Percentiles rank a stretch among this genome's conserved stretches.
These are phyloP conservation scores for Teunomyces atbi DNA, from an alignment of 805 yeast species.

Conservation along the genomic window DNA sequence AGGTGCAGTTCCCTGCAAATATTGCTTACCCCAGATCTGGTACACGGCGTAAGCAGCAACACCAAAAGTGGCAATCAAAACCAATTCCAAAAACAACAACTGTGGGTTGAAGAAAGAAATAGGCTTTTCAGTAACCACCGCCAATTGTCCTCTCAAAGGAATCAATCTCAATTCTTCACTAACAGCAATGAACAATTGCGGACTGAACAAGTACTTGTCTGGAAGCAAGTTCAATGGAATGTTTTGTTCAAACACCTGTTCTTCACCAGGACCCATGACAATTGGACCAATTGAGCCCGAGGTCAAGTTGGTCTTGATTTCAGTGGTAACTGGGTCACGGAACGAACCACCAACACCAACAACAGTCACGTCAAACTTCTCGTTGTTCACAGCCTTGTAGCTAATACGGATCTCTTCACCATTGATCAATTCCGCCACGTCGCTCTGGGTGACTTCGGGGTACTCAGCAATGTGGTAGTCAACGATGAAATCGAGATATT, in stretches of 20 bases:
- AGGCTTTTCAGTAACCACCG: slow-evolving; percentile 60
- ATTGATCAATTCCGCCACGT: slow-evolving; percentile 42
- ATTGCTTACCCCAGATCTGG: slow-evolving; percentile 44
- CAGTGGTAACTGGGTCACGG: slow-evolving; percentile 53
- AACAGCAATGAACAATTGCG: slow-evolving; percentile 54
- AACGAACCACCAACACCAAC: slow-evolving; percentile 71
- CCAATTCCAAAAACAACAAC: slow-evolving; percentile 58
- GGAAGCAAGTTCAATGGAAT: slow-evolving; percentile 59
- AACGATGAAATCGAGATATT: slow-evolving; percentile 42
- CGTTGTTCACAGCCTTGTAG: slow-evolving; percentile 54
- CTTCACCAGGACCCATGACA: slow-evolving; percentile 47
- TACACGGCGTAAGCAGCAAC: slow-evolving; percentile 40
- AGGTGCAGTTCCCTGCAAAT: slow-evolving; percentile 41
- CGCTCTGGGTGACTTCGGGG: slow-evolving; percentile 37
- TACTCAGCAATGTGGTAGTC: slow-evolving; percentile 49
- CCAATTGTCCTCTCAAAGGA: slow-evolving; percentile 56
- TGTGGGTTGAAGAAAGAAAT: slow-evolving; percentile 73
- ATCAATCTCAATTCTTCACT: slow-evolving; percentile 52
- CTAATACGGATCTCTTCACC: slow-evolving; percentile 54
- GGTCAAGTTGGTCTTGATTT: slow-evolving; percentile 58
- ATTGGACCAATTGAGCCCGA: slow-evolving; percentile 63
- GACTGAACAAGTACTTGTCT: slow-evolving; percentile 56
- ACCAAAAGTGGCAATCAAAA: slow-evolving; percentile 35
- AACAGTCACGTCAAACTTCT: slow-evolving; percentile 48
- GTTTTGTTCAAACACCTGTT: slow-evolving; percentile 53